Percentiles rank a stretch among this genome's conserved stretches.
Evolutionary conservation across 73 alveolate genomes (phyloP).

Genomic region (Halteria grandinella): DNA sequence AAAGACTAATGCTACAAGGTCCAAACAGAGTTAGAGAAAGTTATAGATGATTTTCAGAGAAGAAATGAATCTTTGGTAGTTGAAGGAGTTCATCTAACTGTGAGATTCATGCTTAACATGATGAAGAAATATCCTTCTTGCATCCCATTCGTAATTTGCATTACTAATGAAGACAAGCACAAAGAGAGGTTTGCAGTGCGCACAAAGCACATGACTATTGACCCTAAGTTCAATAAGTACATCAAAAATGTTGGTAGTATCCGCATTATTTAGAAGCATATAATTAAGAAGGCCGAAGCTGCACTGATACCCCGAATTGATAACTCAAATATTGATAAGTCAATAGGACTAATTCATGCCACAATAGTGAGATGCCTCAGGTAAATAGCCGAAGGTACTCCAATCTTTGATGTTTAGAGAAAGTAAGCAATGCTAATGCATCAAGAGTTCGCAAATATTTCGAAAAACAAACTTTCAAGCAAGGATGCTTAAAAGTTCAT

Average conservation of each 20-base stretch:
- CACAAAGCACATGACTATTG: slow-evolving; percentile 86
- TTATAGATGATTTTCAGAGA: slow-evolving; percentile 67
- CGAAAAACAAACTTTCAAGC: slow-evolving; percentile 45
- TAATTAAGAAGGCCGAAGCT: slow-evolving; percentile 81
- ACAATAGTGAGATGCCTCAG: slow-evolving; percentile 77
- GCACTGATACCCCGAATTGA: slow-evolving; percentile 83
- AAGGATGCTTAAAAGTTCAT: slow-evolving; percentile 60
- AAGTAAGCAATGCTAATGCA: slow-evolving; percentile 65
- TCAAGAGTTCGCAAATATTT: slow-evolving; percentile 58
- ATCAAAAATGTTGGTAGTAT: slow-evolving; percentile 74
- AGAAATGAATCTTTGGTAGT: slow-evolving; percentile 77
- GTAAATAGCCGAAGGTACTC: slow-evolving; percentile 54
- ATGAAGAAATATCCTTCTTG: slow-evolving; percentile 77
- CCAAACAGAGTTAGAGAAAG: slow-evolving; percentile 65
- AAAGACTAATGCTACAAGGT: slow-evolving; percentile 77
- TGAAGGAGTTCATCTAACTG: slow-evolving; percentile 89
- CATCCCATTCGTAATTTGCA: slow-evolving; percentile 81
- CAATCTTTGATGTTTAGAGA: slow-evolving; percentile 49
- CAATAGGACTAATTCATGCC: slow-evolving; percentile 79
- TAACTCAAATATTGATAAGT: slow-evolving; percentile 81
- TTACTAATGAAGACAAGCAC: slow-evolving; percentile 81
- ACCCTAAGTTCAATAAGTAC: slow-evolving; percentile 80
- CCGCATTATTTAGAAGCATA: slow-evolving; percentile 78
- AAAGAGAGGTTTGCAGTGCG: slow-evolving; percentile 89
- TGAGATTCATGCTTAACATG: slow-evolving; percentile 68